phyloP scores from a whole-genome alignment of 148 eudicot genomes.

The Limonium bicolor region DNA sequence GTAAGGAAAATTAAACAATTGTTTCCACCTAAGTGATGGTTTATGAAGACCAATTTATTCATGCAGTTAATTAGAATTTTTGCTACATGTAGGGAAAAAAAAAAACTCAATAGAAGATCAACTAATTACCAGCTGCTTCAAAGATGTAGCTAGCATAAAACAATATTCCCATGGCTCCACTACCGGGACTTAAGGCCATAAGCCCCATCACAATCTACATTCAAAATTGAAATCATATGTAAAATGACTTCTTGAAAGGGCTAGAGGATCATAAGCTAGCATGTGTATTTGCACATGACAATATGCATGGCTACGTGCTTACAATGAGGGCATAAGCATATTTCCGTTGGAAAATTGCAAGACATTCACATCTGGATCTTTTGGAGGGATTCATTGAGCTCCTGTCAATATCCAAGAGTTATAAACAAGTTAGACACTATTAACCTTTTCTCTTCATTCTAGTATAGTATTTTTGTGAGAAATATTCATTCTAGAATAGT shows the following conservation, averaged over 20 bases:
- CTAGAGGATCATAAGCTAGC: not conserved
- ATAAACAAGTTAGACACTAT: no score
- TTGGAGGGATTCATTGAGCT: slow-evolving; percentile 11
- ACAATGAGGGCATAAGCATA: slow-evolving; percentile 28
- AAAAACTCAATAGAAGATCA: not conserved
- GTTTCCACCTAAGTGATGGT: no score
- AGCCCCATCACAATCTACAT: slow-evolving; percentile 45
- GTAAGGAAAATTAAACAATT: not conserved
- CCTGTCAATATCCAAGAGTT: no score
- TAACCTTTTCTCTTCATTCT: no score
- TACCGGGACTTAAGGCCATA: slow-evolving; percentile 31
- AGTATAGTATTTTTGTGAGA: no score
- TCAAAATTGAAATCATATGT: not conserved
- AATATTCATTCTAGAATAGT: no score
- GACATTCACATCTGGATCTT: slow-evolving; percentile 8
- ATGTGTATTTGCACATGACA: no score
- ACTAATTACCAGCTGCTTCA: slow-evolving; percentile 30
- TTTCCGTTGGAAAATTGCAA: slow-evolving; percentile 17
- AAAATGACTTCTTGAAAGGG: not conserved
- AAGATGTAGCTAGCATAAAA: slow-evolving; percentile 37
- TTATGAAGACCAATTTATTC: no score
- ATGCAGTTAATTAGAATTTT: no score
- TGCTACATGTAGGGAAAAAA: not conserved
- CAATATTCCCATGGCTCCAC: slow-evolving; percentile 31
- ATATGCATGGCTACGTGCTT: no score